Conservation (phyloP, 164 flowering plant genomes). For the Saururus chinensis region DNA sequence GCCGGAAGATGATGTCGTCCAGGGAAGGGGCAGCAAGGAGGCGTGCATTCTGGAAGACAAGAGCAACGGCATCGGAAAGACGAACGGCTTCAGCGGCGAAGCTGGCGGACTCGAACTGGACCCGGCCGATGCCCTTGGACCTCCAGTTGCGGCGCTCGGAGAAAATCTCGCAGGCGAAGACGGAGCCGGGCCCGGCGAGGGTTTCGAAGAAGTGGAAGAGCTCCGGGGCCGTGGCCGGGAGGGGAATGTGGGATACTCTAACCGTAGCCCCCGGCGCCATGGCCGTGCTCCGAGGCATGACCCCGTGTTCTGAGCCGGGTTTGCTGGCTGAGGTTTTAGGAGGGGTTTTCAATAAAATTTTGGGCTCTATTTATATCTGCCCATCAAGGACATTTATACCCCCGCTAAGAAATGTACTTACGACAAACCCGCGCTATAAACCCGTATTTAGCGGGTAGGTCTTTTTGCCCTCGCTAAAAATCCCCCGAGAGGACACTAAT, state of each 20-base stretch:
- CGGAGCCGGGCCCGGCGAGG: conserved; percentile 35
- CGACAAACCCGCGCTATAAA: too few species aligned
- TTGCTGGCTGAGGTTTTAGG: too few species aligned
- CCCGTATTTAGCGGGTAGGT: too few species aligned
- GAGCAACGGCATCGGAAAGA: conserved; percentile 30
- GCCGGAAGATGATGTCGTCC: conserved; percentile 55
- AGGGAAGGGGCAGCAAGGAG: conserved; percentile 32
- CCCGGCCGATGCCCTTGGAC: conserved; percentile 63
- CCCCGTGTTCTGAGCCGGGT: too few species aligned
- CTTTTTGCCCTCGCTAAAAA: too few species aligned
- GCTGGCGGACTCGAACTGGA: conserved; percentile 60
- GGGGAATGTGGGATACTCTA: conserved; percentile 59
- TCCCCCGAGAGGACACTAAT: too few species aligned
- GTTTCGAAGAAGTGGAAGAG: conserved; percentile 52
- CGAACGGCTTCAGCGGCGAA: conserved; percentile 20
- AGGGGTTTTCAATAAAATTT: too few species aligned
- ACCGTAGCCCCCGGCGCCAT: too few species aligned
- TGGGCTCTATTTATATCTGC: too few species aligned
- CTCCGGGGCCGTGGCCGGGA: conserved; percentile 41
- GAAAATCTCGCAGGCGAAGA: conserved; percentile 62
- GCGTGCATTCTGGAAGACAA: conserved; percentile 33
- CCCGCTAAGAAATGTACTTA: too few species aligned
- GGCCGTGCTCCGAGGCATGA: too few species aligned
- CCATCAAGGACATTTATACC: too few species aligned
- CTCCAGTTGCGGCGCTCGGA: conserved; percentile 79